Evolutionary conservation across 176 grass and related monocot genomes (phyloP), one percentile per base, ranked within the genome.

Genomic region (Carex scoparia): DNA sequence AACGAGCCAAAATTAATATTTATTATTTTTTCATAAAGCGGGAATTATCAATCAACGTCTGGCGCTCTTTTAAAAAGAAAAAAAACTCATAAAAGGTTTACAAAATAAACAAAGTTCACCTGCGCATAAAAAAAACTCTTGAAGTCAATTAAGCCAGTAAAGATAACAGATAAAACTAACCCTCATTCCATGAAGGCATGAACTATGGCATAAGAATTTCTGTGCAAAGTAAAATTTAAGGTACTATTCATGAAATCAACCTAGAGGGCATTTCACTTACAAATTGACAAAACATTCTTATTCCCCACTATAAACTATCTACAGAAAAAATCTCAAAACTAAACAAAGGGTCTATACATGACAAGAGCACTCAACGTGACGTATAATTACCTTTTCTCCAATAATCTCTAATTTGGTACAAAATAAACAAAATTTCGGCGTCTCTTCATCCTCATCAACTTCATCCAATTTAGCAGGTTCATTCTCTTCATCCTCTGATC

Each of bases 311-410:
- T 54, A 74, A 7, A 48, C 10, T 76, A 76, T 76, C 12, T 76
- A 76, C 72, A 76, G 10, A 69, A 10, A 88, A 79, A 79, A 77
- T 28, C 37, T 73, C 53, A 88, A 48, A 49, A 19, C 27, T 56
- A 66, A 11, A 75, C 10, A 35, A 30, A 53, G 23, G 23, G 44
- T 42, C 66, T 58, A 62, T 42, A 57, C 75, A 62, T 4, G 61
- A 90, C 88, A 90, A 84, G 85, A 86, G 56, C 88, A 90, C 10
- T 87, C 85, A 60, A 70, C 55, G 65, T 90, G 71, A 80, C 64
- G 69, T 79, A 90, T 73, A 51, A 84, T 65, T 4, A 77, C 70
- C 35, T 60, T 63, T 7, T 82, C 88, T 42, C 57, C 48, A 73
- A 51, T 18, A 69, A 86, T 55, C 33, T 87, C 80, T 16, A 90